phyloP scores from a whole-genome alignment of 164 flowering plant species.

The Piper longum region DNA sequence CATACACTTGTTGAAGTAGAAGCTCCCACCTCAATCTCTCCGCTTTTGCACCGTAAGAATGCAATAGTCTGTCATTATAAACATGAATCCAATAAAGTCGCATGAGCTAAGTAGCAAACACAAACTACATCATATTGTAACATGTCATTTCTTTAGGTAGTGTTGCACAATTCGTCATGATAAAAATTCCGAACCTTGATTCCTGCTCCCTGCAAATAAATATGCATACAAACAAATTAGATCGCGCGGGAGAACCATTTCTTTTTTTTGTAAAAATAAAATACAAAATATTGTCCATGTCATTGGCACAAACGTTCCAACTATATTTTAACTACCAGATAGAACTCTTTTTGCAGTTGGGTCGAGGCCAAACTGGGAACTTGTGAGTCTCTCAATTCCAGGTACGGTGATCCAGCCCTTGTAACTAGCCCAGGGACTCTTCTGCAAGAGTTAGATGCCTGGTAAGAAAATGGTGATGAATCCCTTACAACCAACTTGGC shows the following conservation, averaged over 20 bases:
- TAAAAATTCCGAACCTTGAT: slow-evolving; percentile 33
- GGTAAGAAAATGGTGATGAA: neutral
- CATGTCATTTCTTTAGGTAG: too few species aligned
- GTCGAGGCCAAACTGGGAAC: slow-evolving; percentile 26
- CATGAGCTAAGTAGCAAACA: slow-evolving; percentile 7
- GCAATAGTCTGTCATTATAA: slow-evolving; percentile 27
- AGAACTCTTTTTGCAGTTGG: slow-evolving; percentile 43
- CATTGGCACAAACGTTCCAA: too few species aligned
- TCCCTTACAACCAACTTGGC: neutral
- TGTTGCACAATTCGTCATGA: too few species aligned
- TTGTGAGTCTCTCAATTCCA: slow-evolving; percentile 24
- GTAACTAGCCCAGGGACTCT: slow-evolving; percentile 54
- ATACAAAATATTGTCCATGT: too few species aligned
- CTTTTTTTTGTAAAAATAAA: too few species aligned
- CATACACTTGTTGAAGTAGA: slow-evolving; percentile 25
- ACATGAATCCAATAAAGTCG: neutral
- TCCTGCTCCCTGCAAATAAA: slow-evolving; percentile 46
- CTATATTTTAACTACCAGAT: slow-evolving; percentile 6
- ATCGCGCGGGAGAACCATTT: neutral
- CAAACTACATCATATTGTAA: too few species aligned
- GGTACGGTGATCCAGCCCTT: slow-evolving; percentile 28
- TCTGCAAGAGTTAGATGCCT: slow-evolving; percentile 12
- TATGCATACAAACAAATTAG: slow-evolving; percentile 2
- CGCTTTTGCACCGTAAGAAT: slow-evolving; percentile 53
- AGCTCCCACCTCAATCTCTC: slow-evolving; percentile 74